Base-by-base conservation (phyloP, 345 rosid species). In the Populus tremula region DNA sequence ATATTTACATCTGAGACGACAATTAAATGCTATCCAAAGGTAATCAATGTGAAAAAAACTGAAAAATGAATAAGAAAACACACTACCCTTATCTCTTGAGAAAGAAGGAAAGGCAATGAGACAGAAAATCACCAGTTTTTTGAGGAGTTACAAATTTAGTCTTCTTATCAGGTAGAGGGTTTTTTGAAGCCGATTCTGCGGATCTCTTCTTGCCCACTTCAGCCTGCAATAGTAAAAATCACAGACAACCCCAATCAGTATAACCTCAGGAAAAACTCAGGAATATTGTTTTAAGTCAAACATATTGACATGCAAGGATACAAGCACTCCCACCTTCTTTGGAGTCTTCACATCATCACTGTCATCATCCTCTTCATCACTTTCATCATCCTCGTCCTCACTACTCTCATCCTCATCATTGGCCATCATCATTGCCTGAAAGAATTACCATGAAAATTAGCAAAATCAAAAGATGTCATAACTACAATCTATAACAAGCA, bases 191-290 rank as follows among this genome's bases (percentile, higher is more conserved):
- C 38, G 91, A 73, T 66, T 91, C 90, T 6, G 81, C 82, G 17
- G 92, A 21, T 76, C 96, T 94, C 86, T 94, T 94, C 91, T 91
- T 92, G 61, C 85, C 72, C 25, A 76, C 80, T 77, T 83, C 91
- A 80, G 72, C 76, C 97, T 90, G 75, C 17, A 70, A 10, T 50
- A 62, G 75, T 43, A 21, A 61, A 21, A 65, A 70, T 62, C 33
- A 21, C 59, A 50, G 20, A 67, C 25, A 69, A 18, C 17, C 23
- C 13, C 23, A 67, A 29, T 54, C 70, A 69, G n/a, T 12, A 73
- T 49, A 62, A 38, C 31, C 16, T 67, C 12, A 49, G 63, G 49
- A 12, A 50, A 68, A 2, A 76, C 36, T 11, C 36, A 62, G 67
- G 38, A 29, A 2, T 27, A 6, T 18, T 18, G 31, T 14, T 39